Conservation (phyloP, 306 rosid genomes). For the Hylodesmum podocarpum region DNA sequence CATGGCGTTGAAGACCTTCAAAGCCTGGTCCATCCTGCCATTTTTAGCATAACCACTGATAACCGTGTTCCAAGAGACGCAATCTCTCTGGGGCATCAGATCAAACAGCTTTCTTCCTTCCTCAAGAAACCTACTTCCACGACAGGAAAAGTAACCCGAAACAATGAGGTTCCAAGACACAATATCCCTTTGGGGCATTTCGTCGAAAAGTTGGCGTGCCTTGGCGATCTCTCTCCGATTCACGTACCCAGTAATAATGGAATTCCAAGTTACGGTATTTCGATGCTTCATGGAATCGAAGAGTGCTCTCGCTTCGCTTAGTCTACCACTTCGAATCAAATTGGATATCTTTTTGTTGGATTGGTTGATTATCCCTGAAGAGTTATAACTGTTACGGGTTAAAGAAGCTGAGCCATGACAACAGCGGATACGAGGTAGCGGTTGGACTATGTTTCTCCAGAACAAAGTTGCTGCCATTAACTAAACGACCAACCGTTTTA, state of each 20-base stretch:
- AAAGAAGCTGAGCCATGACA: constrained; percentile 21
- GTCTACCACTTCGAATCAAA: constrained; percentile 41
- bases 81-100: constrained; percentile 41
- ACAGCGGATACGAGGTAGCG: neutral
- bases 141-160: constrained; percentile 44
- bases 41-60: constrained; percentile 50
- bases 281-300: constrained; percentile 39
- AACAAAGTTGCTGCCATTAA: constrained; percentile 23
- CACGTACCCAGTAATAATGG: constrained; percentile 45
- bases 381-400: neutral
- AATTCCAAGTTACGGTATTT: constrained; percentile 39
- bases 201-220: constrained; percentile 45
- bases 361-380: neutral
- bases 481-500: neutral
- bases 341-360: constrained; percentile 42
- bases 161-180: constrained; percentile 52
- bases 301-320: constrained; percentile 40
- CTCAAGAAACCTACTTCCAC: constrained; percentile 22
- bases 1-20: constrained; percentile 38
- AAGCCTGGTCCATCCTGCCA: constrained; percentile 49
- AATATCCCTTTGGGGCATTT: constrained; percentile 41
- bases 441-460: neutral
- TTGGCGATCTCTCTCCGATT: constrained; percentile 37
- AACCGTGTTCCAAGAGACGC: constrained; percentile 53
- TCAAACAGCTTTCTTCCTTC: constrained; percentile 47